phyloP scores from a whole-genome alignment of 352 stramenopile species.

The Globisporangium spinosum region DNA sequence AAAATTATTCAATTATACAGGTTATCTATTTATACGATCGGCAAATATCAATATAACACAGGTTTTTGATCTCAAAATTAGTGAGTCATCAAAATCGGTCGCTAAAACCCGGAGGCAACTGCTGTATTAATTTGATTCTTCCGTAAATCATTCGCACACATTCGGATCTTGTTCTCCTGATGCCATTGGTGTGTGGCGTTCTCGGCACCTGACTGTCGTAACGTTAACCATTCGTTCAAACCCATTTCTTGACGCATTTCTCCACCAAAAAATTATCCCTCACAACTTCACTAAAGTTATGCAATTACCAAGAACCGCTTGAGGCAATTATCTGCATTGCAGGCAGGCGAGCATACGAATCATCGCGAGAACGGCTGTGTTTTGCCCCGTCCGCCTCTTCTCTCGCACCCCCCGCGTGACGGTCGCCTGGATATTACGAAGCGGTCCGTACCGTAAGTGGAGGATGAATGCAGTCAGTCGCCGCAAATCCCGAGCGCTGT shows the following conservation, averaged over 20 bases:
- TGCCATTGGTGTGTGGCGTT: too few relatives aligned
- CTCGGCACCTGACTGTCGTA: too few relatives aligned
- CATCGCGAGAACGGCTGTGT: neutral
- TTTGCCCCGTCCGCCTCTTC: neutral
- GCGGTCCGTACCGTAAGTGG: neutral
- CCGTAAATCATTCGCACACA: too few relatives aligned
- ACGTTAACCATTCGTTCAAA: too few relatives aligned
- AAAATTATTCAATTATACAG: neutral
- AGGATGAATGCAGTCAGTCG: neutral
- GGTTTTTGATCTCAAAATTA: neutral
- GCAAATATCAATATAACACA: neutral
- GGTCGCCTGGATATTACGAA: neutral
- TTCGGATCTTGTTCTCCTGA: too few relatives aligned
- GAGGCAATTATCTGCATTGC: neutral
- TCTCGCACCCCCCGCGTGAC: slow-evolving; percentile 1
- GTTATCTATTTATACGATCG: neutral
- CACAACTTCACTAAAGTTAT: neutral
- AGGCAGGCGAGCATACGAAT: neutral
- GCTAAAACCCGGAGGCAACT: too few relatives aligned
- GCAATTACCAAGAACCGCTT: neutral
- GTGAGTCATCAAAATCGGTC: neutral
- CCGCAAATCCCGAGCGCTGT: slow-evolving; percentile 8
- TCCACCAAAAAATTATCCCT: too few relatives aligned
- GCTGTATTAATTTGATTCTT: too few relatives aligned
- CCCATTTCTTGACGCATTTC: too few relatives aligned